Percentiles rank a stretch among this genome's conserved stretches.
Evolutionary conservation across 2,329 filamentous ascomycete genomes (phyloP).

Genomic region (Xylaria multiplex): DNA sequence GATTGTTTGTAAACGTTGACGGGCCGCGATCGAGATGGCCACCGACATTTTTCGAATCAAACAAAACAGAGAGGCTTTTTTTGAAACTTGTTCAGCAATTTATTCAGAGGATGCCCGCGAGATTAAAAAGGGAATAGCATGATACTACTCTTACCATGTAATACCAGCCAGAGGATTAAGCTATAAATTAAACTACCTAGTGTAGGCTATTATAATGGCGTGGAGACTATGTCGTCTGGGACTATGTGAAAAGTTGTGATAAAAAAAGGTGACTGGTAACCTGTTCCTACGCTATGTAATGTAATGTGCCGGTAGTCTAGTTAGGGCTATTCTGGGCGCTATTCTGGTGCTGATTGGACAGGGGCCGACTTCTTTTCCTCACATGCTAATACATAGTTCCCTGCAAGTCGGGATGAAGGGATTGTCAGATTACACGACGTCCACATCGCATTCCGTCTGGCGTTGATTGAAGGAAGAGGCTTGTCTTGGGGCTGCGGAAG

Average conservation of each 20-base stretch:
- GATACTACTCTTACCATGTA: too few relatives aligned
- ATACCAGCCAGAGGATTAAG: not conserved
- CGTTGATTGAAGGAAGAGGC: not conserved
- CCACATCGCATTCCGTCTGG: conserved; percentile 7
- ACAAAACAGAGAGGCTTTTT: not conserved
- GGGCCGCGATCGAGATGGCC: too few relatives aligned
- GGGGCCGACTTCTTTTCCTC: not conserved
- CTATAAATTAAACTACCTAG: not conserved
- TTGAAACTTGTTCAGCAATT: not conserved
- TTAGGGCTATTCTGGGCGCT: not conserved
- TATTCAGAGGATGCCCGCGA: not conserved
- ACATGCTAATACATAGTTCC: too few relatives aligned
- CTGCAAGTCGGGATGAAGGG: not conserved
- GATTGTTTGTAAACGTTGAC: too few relatives aligned
- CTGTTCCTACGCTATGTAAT: not conserved
- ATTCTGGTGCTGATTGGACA: not conserved
- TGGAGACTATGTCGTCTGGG: not conserved
- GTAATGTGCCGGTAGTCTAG: not conserved
- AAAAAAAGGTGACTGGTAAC: not conserved
- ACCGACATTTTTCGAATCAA: too few relatives aligned
- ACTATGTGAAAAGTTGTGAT: not conserved
- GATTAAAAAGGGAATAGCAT: too few relatives aligned
- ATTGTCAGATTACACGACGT: not conserved
- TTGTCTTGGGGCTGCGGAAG: too few relatives aligned
- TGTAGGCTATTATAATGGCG: not conserved